phyloP scores from a whole-genome alignment of 495 filamentous ascomycete genomes.

The Emericellopsis terricola region DNA sequence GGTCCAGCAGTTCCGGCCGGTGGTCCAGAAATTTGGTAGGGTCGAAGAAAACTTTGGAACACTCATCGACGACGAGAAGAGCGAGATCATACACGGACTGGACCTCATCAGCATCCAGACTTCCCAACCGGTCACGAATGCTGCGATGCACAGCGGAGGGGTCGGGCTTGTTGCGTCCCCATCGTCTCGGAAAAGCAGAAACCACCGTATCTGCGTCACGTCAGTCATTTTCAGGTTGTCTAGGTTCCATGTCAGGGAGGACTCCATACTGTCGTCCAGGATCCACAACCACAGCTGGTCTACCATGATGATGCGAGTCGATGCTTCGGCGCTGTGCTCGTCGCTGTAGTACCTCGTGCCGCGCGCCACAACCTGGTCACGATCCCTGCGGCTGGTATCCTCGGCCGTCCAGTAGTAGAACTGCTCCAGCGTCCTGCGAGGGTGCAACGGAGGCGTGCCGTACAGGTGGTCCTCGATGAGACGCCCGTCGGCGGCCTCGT shows the following conservation, averaged over 20 bases:
- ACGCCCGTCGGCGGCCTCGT: conserved; percentile 32
- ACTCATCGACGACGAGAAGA: conserved; percentile 45
- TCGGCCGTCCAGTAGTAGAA: conserved; percentile 45
- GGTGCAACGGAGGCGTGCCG: conserved; percentile 38
- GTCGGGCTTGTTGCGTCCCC: conserved; percentile 50
- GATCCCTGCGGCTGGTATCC: conserved; percentile 39
- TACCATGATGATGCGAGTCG: conserved; percentile 54
- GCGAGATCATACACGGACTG: conserved; percentile 49
- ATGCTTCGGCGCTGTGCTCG: conserved; percentile 5
- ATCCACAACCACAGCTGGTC: conserved; percentile 67
- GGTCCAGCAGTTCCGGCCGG: conserved; percentile 48
- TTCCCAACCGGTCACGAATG: conserved; percentile 19
- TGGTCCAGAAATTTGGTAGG: conserved; percentile 37
- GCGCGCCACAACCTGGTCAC: conserved; percentile 52
- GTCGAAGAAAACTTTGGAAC: conserved; percentile 44
- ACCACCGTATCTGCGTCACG: conserved; percentile 43
- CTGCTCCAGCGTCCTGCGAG: conserved; percentile 52
- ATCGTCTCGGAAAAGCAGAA: conserved; percentile 49
- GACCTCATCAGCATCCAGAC: conserved; percentile 33
- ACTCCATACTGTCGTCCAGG: conserved; percentile 28
- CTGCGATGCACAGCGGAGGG: conserved; percentile 44
- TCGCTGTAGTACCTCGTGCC: conserved; percentile 13
- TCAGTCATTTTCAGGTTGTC: too few species aligned
- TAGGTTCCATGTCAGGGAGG: too few species aligned
- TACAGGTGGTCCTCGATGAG: conserved; percentile 40